phyloP scores from a whole-genome alignment of 257 asterid genomes.

The Capsicum rhomboideum region DNA sequence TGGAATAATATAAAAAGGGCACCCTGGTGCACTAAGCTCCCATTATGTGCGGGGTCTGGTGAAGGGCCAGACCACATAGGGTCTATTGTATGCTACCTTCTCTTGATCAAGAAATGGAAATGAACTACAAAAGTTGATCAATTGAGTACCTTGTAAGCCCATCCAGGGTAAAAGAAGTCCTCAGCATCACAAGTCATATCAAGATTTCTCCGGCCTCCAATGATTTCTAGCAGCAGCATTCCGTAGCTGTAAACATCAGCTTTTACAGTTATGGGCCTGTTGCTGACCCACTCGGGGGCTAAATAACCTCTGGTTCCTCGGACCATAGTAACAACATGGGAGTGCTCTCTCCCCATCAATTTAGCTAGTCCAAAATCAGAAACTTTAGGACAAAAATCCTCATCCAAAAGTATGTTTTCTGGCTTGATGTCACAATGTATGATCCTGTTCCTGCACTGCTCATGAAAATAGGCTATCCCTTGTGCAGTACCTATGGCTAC shows the following conservation, averaged over 20 bases:
- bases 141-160: constrained; percentile 85
- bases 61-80: too few species aligned
- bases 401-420: constrained; percentile 81
- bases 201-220: constrained; percentile 84
- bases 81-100: background rate
- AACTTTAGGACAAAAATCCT: constrained; percentile 73
- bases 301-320: constrained; percentile 85
- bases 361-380: constrained; percentile 93
- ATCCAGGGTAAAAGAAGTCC: constrained; percentile 86
- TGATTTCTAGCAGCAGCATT: constrained; percentile 77
- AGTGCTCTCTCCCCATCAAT: constrained; percentile 90
- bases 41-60: too few species aligned
- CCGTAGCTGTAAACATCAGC: constrained; percentile 95
- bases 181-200: constrained; percentile 74
- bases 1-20: background rate
- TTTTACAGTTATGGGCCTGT: constrained; percentile 77
- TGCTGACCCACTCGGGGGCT: constrained; percentile 91
- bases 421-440: constrained; percentile 95
- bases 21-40: background rate
- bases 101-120: background rate
- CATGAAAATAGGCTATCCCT: constrained; percentile 88
- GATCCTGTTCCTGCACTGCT: constrained; percentile 82
- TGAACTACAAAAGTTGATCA: background rate
- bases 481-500: constrained; percentile 79
- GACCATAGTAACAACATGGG: constrained; percentile 75